These are phyloP conservation scores for Pseudogymnoascus pannorum DNA, from an alignment of 2,329 filamentous ascomycete species.

Conservation along the genomic window DNA sequence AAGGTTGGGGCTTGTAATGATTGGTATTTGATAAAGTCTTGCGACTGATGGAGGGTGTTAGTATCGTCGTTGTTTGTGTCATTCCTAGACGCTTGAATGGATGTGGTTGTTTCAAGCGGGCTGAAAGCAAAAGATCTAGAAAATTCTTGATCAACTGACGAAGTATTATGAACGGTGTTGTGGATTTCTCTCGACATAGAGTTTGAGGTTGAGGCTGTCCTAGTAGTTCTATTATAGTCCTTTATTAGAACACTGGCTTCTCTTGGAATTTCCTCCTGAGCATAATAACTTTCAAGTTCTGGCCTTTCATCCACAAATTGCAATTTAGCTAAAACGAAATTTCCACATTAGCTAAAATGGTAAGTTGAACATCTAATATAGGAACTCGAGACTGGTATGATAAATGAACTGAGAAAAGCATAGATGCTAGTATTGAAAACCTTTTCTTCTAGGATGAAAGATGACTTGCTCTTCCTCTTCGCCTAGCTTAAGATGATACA, in stretches of 20 bases:
- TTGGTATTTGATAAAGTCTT: neutral
- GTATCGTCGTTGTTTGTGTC: neutral
- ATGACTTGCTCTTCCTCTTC: neutral
- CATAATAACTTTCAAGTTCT: neutral
- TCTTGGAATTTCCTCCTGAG: neutral
- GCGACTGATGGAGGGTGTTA: neutral
- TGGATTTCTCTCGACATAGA: neutral
- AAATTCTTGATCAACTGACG: neutral
- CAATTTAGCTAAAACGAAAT: neutral
- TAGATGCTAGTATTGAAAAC: neutral
- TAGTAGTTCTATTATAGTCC: neutral
- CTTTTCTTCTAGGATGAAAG: neutral
- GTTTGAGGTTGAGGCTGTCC: neutral
- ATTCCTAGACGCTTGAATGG: neutral
- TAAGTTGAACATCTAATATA: neutral
- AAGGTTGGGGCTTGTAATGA: neutral
- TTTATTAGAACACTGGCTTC: neutral
- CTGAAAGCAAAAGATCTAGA: neutral
- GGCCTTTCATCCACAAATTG: constrained; percentile 1
- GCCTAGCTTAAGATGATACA: neutral
- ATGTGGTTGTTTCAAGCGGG: neutral
- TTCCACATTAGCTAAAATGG: neutral
- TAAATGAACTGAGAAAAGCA: neutral
- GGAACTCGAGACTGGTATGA: neutral
- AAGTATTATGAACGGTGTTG: neutral